Conservation (phyloP, 352 stramenopile genomes). For the Phytophthora boehmeriae region DNA sequence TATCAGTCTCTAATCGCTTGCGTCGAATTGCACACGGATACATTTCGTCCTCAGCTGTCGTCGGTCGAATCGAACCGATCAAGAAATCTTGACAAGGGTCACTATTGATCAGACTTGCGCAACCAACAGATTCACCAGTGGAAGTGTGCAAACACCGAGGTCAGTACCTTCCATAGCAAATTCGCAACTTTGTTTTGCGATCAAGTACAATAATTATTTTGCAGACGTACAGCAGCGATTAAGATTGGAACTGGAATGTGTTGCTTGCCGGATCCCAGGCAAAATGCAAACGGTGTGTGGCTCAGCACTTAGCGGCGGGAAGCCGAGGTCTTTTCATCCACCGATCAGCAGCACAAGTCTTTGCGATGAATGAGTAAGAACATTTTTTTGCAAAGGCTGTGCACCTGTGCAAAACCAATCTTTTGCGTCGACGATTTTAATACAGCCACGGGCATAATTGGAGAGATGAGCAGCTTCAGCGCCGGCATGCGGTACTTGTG, state of each 20-base stretch:
- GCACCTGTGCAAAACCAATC: background rate
- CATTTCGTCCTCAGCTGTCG: too few relatives aligned
- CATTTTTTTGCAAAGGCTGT: background rate
- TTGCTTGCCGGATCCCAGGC: constrained; percentile 5
- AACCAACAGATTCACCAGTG: too few relatives aligned
- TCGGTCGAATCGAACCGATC: too few relatives aligned
- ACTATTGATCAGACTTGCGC: too few relatives aligned
- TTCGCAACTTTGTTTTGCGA: too few relatives aligned
- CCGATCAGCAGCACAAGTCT: background rate
- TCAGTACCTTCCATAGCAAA: too few relatives aligned
- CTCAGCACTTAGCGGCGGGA: background rate
- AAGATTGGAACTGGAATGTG: background rate
- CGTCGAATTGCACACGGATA: background rate
- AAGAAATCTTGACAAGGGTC: too few relatives aligned
- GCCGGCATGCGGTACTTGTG: background rate
- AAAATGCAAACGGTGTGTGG: constrained; percentile 17
- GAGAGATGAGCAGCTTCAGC: constrained; percentile 8
- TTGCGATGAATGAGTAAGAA: background rate
- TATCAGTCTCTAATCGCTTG: background rate
- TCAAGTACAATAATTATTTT: too few relatives aligned
- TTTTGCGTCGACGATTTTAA: constrained; percentile 18
- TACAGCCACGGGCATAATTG: constrained; percentile 16
- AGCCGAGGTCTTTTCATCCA: background rate
- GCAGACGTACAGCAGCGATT: too few relatives aligned
- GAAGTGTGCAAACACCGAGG: too few relatives aligned